phyloP scores from a whole-genome alignment of 116 monocot genomes.

The Thalassia testudinum region DNA sequence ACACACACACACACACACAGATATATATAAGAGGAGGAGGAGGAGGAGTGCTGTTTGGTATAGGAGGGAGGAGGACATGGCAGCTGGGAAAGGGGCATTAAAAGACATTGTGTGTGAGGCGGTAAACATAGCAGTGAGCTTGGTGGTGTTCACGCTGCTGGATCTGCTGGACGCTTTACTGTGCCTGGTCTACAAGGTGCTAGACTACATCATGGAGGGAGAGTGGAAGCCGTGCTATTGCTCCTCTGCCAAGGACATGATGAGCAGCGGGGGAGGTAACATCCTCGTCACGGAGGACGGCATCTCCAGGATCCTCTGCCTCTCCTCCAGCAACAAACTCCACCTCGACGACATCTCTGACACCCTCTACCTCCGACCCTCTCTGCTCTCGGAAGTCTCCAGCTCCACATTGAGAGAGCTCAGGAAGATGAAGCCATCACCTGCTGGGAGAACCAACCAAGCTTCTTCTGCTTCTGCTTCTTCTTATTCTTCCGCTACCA shows the following conservation, averaged over 20 bases:
- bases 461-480: not conserved
- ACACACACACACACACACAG: too few species aligned
- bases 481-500: not conserved
- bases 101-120: too few species aligned
- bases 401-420: slow-evolving; percentile 24
- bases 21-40: too few species aligned
- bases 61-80: too few species aligned
- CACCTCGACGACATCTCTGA: slow-evolving; percentile 85
- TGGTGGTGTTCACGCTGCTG: slow-evolving; percentile 43
- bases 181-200: slow-evolving; percentile 56
- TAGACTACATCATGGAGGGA: slow-evolving; percentile 55
- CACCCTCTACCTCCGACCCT: slow-evolving; percentile 57
- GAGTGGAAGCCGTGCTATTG: slow-evolving; percentile 92
- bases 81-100: too few species aligned
- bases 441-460: not conserved
- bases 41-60: too few species aligned
- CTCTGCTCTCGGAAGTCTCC: slow-evolving; percentile 44
- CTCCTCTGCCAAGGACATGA: slow-evolving; percentile 34
- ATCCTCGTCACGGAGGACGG: slow-evolving; percentile 43
- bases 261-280: slow-evolving; percentile 28
- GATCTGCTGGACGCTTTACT: slow-evolving; percentile 64
- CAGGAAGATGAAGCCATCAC: slow-evolving; percentile 14
- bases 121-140: too few species aligned
- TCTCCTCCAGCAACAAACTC: slow-evolving; percentile 40
- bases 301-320: slow-evolving; percentile 43